Evolutionary conservation across 2,329 filamentous ascomycete genomes (phyloP), one percentile per base, ranked within the genome.

Genomic region (Lasiodiplodia theobromae): DNA sequence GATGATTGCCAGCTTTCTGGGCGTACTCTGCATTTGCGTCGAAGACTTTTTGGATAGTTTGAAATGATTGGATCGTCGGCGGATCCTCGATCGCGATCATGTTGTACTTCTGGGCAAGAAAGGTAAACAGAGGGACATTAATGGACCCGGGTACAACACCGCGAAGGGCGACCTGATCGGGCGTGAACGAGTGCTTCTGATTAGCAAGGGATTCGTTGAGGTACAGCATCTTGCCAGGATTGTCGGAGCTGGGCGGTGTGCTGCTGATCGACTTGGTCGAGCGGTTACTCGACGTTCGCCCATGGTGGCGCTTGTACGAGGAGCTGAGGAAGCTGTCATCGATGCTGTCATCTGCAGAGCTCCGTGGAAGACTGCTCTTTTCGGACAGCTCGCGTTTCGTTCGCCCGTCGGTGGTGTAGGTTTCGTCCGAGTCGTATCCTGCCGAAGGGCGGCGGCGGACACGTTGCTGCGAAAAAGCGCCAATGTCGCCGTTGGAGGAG

Each of bases 401-500:
- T 69, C 78, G 76, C 54, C 79, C 75, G 21, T 80, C 80, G 51
- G 82, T 75, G 57, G 83, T 70, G 69, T 77, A 78, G 28, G 74
- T 73, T 58, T 78, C 75, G 23, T 78, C 74, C 40, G 73, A 68
- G 23, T 71, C 69, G 68, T 82, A 81, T 28, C 81, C 81, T 28
- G 78, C 80, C 38, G 80, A 76, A 51, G 77, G 77, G 68, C 81
- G 74, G 40, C 77, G 81, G 31, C 79, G 78, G 25, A 80, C 79
- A 70, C 86, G 81, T 71, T 82, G 84, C 74, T 89, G 86, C 31
- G 81, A 80, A 69, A 88, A 86, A 37, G 84, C 82, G 67, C 84
- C 81, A 64, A 89, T 79, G 62, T 87, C 85, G 23, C 87, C 88
- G 70, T 81, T 83, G 34, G 88, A 85, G 56, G 86, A 87, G 76